Evolutionary conservation across 2,329 filamentous ascomycete species (phyloP), one percentile per base, ranked within the genome.

Genomic region (Cryoendolithus antarcticus): DNA sequence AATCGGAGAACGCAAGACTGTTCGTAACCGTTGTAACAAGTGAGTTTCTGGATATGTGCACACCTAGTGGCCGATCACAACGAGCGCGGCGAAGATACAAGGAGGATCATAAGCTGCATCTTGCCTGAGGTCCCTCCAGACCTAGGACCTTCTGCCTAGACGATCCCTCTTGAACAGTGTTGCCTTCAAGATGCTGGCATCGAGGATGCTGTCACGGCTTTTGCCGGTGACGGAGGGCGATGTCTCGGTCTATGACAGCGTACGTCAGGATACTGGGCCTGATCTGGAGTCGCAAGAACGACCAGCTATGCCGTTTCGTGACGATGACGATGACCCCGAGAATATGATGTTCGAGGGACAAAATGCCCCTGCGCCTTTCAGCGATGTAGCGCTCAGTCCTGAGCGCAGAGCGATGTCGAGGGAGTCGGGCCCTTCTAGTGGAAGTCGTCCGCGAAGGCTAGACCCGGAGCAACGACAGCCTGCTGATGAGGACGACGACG

Each of bases 401-500:
- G 60, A 65, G 29, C 15, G 42, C n/a, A 31, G 35, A n/a, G 34
- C 39, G 7, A 38, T 42, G 32, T 43, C 44, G 35, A 32, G n/a
- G 7, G 42, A 27, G 8, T 40, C 44, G 6, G 42, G 43, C 6
- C 38, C 46, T 12, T 41, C 44, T 12, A 39, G 37, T 29, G 44
- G 64, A 61, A 27, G 62, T 59, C 34, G 64, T 63, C 54, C 56
- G 32, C 55, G 54, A 35, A 64, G 63, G 62, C 59, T 61, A 47
- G 56, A 58, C 31, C 47, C 56, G 7, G 38, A 44, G 24, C 31
- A 40, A 8, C 48, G 48, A 42, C 56, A 43, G 28, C 46, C 49
- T 34, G 38, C 48, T 27, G 71, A 75, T 35, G 67, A 71, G 29
- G 73, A 78, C 49, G 73, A 77, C 37, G 75, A 79, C 49, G 76